Evolutionary conservation across 1,284 basidiomycete genomes (phyloP).

Genomic region (Hymenochaete sp.): DNA sequence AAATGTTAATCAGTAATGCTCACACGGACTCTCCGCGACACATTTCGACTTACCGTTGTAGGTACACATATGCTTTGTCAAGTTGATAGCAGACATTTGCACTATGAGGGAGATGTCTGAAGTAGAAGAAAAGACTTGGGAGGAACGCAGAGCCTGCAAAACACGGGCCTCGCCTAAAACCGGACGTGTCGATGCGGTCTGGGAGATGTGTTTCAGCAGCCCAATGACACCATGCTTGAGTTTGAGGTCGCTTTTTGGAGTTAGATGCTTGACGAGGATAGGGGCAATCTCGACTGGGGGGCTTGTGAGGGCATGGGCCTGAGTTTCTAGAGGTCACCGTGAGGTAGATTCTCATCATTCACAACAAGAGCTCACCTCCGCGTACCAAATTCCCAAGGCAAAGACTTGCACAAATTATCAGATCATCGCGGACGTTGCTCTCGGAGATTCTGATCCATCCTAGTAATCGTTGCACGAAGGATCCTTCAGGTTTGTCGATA

Average conservation of each 20-base stretch:
- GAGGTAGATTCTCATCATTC: slow-evolving; percentile 8
- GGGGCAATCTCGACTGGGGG: slow-evolving; percentile 39
- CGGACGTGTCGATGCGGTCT: slow-evolving; percentile 56
- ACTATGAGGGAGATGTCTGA: slow-evolving; percentile 77
- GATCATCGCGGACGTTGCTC: slow-evolving; percentile 51
- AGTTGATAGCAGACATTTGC: slow-evolving; percentile 81
- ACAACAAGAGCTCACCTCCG: slow-evolving; percentile 43
- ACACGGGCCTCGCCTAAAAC: slow-evolving; percentile 57
- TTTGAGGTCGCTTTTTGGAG: slow-evolving; percentile 53
- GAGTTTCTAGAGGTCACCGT: slow-evolving; percentile 41
- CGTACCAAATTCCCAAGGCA: slow-evolving; percentile 76
- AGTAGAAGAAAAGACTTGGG: slow-evolving; percentile 63
- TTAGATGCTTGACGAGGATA: slow-evolving; percentile 32
- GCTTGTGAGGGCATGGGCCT: slow-evolving; percentile 53
- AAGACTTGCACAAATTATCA: slow-evolving; percentile 75
- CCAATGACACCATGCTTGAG: slow-evolving; percentile 80
- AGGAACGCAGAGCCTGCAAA: slow-evolving; percentile 52
- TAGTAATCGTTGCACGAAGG: slow-evolving; percentile 69
- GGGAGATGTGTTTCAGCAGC: slow-evolving; percentile 77
- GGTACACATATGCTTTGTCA: slow-evolving; percentile 83
- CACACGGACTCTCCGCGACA: background rate
- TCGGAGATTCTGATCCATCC: slow-evolving; percentile 48
- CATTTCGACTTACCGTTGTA: slow-evolving; percentile 51
- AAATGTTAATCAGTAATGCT: slow-evolving; percentile 10
- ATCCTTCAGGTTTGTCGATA: slow-evolving; percentile 47